phyloP scores from a whole-genome alignment of 495 filamentous ascomycete species.

The Poronia punctata region DNA sequence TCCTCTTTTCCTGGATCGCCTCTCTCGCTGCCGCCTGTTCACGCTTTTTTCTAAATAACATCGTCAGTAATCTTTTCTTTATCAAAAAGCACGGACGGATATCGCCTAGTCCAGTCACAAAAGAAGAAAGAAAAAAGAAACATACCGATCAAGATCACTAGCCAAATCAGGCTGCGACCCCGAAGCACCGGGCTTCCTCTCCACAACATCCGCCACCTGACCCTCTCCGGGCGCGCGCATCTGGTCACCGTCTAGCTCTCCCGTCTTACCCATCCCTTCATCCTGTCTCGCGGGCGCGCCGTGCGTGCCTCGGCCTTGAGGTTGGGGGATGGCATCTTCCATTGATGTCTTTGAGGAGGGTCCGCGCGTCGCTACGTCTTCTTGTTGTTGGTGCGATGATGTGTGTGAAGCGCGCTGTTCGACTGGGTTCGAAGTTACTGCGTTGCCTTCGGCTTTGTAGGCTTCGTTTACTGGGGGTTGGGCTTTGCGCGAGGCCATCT shows the following conservation, averaged over 20 bases:
- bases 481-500: constrained; percentile 28
- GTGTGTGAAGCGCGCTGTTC: constrained; percentile 36
- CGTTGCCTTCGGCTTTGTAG: constrained; percentile 44
- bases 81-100: too few relatives aligned
- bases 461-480: constrained; percentile 48
- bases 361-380: constrained; percentile 22
- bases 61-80: not conserved
- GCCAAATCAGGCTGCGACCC: constrained; percentile 26
- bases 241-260: constrained; percentile 45
- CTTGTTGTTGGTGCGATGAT: constrained; percentile 18
- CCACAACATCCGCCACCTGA: constrained; percentile 44
- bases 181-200: constrained; percentile 31
- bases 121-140: not conserved
- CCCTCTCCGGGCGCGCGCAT: constrained; percentile 50
- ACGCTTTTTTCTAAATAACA: constrained; percentile 6
- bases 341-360: constrained; percentile 1
- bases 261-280: constrained; percentile 21
- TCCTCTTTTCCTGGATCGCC: constrained; percentile 3
- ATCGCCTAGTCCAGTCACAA: too few relatives aligned
- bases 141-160: constrained; percentile 34
- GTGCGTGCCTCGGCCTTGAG: constrained; percentile 29
- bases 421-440: constrained; percentile 38
- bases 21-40: constrained; percentile 6
- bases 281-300: constrained; percentile 21
- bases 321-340: constrained; percentile 28